Base-by-base conservation (phyloP, 768 basidiomycete species). In the Termitomyces sp. region DNA sequence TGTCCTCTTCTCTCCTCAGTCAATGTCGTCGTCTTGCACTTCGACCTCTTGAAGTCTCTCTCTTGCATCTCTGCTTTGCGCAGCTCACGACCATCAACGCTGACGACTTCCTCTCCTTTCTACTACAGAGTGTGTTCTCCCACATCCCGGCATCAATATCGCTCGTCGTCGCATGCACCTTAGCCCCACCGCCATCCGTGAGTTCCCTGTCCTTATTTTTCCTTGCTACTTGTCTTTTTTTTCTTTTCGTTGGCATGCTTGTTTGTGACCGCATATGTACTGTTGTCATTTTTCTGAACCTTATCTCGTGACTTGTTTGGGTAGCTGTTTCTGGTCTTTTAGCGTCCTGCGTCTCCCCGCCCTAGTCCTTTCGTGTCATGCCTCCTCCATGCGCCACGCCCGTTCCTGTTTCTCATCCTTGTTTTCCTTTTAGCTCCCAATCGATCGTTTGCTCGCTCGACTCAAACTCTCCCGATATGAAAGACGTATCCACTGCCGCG, bases 401-500 rank as follows among this genome's bases (percentile, higher is more conserved):
- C 59, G 66, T 62, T 36, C 62, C 55, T 36, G 58, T 58, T 66
- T 66, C 67, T 62, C 67, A 64, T 51, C 33, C 41, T 60, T 65
- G 64, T 61, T 63, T 66, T 63, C 53, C 65, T 33, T 56, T 60
- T 62, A 83, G 80, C 68, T 70, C 74, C 66, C 69, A 72, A 75
- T 75, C 77, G 71, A 77, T 76, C 74, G 68, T 75, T 73, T 69
- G 68, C 66, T 70, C 72, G 66, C 72, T 75, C 71, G 74, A 75
- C 66, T 71, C 77, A 65, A 72, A 77, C 68, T 68, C 71, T 66
- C 69, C 68, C 78, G 78, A 79, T 74, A 93, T 93, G 91, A 93
- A 93, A 80, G 90, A 92, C 77, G 76, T 82, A 62, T 82, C 87
- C 35, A 74, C 72, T 49, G 72, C 84, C 67, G 79, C 82, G 30